These are phyloP conservation scores for Pythium plurisporium DNA, from an alignment of 352 stramenopile species.

Conservation along the genomic window DNA sequence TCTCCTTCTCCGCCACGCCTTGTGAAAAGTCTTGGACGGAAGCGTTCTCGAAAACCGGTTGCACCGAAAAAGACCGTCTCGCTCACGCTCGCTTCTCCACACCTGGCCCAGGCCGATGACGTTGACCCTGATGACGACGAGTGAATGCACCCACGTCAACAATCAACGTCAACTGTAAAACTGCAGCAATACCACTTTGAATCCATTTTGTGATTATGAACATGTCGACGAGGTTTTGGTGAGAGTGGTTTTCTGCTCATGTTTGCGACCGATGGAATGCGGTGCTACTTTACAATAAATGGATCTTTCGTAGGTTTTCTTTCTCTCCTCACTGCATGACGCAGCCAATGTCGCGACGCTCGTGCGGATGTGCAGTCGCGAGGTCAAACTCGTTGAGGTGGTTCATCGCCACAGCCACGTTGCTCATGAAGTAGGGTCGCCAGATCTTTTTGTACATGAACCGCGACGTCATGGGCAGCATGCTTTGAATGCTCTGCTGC, in stretches of 20 bases:
- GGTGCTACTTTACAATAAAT: slow-evolving; percentile 19
- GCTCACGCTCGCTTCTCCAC: neutral
- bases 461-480: slow-evolving; percentile 70
- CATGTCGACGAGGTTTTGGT: too few relatives aligned
- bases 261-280: too few relatives aligned
- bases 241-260: neutral
- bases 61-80: slow-evolving; percentile 10
- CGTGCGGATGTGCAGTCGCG: neutral
- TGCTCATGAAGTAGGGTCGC: slow-evolving; percentile 77
- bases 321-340: slow-evolving; percentile 19
- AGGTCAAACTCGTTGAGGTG: slow-evolving; percentile 71
- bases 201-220: too few relatives aligned
- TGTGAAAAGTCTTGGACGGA: neutral
- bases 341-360: slow-evolving; percentile 21
- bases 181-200: too few relatives aligned
- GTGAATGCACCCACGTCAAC: too few relatives aligned
- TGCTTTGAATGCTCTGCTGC: slow-evolving; percentile 56
- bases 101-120: neutral
- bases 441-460: slow-evolving; percentile 85
- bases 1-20: slow-evolving; percentile 5
- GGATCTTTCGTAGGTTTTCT: neutral
- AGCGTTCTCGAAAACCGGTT: slow-evolving; percentile 20
- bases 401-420: slow-evolving; percentile 75
- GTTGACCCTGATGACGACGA: slow-evolving; percentile 8
- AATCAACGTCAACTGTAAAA: too few relatives aligned